Evolutionary conservation across 2,329 filamentous ascomycete species (phyloP).

Genomic region (Elsinoe ampelina): DNA sequence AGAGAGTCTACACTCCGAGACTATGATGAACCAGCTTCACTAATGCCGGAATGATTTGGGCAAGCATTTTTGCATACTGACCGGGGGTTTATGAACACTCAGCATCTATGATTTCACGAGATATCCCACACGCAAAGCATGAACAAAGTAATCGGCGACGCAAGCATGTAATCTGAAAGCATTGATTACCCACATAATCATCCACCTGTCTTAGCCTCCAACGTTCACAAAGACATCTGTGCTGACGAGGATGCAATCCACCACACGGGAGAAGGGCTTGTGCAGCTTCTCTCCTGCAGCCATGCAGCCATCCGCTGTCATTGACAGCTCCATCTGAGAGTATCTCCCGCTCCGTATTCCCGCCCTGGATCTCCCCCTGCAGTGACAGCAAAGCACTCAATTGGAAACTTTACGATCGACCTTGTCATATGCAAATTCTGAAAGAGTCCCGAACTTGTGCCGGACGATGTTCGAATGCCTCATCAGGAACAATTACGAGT

Average conservation of each 20-base stretch:
- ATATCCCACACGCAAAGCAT: conserved; percentile 6
- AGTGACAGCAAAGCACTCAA: not conserved
- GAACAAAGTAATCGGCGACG: not conserved
- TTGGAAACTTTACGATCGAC: not conserved
- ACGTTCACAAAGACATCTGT: not conserved
- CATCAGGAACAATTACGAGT: not conserved
- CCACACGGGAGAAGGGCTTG: not conserved
- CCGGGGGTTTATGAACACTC: not conserved
- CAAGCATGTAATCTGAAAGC: not conserved
- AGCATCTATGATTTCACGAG: conserved; percentile 5
- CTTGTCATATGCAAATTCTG: not conserved
- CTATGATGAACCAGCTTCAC: not conserved
- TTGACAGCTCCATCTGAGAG: not conserved
- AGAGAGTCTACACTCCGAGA: not conserved
- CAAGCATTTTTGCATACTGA: not conserved
- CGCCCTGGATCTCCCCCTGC: not conserved
- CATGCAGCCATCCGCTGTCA: not conserved
- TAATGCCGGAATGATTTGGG: not conserved
- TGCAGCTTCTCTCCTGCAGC: not conserved
- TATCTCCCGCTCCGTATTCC: not conserved
- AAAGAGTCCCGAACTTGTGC: not conserved
- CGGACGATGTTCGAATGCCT: not conserved
- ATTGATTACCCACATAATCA: no score
- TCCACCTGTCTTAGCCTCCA: not conserved
- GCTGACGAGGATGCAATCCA: not conserved